A percentile compares a stretch with the other conserved stretches of the same genome.
phyloP scores from a whole-genome alignment of 2,329 filamentous ascomycete genomes.

The Daldinia eschscholtzii region DNA sequence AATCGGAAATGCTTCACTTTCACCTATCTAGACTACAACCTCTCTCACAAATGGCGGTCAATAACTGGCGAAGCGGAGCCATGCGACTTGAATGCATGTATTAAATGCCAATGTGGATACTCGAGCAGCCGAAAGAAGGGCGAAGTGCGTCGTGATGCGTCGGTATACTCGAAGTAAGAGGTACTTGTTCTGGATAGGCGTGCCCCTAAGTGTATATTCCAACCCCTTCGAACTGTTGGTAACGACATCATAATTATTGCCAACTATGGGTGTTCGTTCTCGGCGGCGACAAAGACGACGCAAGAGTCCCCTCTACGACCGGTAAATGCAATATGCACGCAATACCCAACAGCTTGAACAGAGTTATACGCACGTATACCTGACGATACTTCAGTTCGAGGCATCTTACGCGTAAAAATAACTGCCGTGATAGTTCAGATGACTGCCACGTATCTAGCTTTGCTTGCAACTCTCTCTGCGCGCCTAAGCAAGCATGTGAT shows the following conservation, averaged over 20 bases:
- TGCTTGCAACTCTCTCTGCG: slow-evolving; percentile 21
- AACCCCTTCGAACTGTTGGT: slow-evolving; percentile 8
- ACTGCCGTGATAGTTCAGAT: slow-evolving; percentile 32
- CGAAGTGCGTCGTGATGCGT: slow-evolving; percentile 17
- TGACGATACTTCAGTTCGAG: slow-evolving; percentile 13
- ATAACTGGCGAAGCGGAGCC: slow-evolving; percentile 25
- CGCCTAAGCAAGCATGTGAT: slow-evolving; percentile 27
- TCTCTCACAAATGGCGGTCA: slow-evolving; percentile 27
- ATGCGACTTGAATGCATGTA: slow-evolving; percentile 25
- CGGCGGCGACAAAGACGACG: slow-evolving; percentile 11
- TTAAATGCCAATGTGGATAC: slow-evolving; percentile 29
- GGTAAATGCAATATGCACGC: slow-evolving; percentile 11
- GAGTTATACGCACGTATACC: slow-evolving; percentile 27
- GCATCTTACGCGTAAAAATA: slow-evolving; percentile 23
- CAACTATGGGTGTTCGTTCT: neutral
- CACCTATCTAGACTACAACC: slow-evolving; percentile 12
- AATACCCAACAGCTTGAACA: slow-evolving; percentile 9
- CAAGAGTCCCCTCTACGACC: slow-evolving; percentile 6
- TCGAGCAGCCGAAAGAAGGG: slow-evolving; percentile 24
- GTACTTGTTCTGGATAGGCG: slow-evolving; percentile 17
- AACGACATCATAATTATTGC: slow-evolving; percentile 4
- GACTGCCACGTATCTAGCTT: slow-evolving; percentile 23
- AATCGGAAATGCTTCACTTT: slow-evolving; percentile 16
- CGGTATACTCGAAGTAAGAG: slow-evolving; percentile 12
- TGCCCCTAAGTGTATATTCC: slow-evolving; percentile 17